phyloP scores from a whole-genome alignment of 768 basidiomycete species.

The Mycena albidolilacea region DNA sequence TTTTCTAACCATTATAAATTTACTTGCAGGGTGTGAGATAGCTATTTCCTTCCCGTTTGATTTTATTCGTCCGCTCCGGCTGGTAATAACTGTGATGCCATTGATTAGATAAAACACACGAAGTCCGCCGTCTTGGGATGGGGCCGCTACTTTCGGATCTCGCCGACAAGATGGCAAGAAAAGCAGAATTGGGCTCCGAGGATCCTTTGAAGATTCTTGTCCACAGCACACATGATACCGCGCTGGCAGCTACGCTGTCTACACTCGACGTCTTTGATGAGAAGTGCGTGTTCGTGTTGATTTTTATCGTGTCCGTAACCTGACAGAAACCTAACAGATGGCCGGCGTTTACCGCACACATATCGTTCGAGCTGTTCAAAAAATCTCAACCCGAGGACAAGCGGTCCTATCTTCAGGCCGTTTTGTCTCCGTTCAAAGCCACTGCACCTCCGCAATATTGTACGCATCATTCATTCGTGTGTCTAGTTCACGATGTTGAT shows the following conservation, averaged over 20 bases:
- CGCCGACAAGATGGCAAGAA: slow-evolving; percentile 72
- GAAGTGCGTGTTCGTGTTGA: slow-evolving; percentile 56
- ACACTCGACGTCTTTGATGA: slow-evolving; percentile 84
- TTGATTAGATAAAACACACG: slow-evolving; percentile 75
- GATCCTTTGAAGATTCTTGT: slow-evolving; percentile 77
- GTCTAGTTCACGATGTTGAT: neutral
- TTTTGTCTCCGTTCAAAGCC: slow-evolving; percentile 57
- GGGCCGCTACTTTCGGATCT: slow-evolving; percentile 80
- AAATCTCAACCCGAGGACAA: slow-evolving; percentile 42
- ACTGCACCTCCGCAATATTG: slow-evolving; percentile 58
- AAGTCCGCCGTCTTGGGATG: slow-evolving; percentile 84
- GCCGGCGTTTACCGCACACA: slow-evolving; percentile 82
- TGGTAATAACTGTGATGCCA: slow-evolving; percentile 9
- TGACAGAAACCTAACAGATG: slow-evolving; percentile 58
- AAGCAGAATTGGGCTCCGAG: slow-evolving; percentile 58
- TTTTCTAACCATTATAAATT: slow-evolving; percentile 32
- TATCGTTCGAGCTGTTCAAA: slow-evolving; percentile 83
- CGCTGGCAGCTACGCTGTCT: slow-evolving; percentile 72
- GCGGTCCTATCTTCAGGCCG: slow-evolving; percentile 51
- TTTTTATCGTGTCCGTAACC: neutral
- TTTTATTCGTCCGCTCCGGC: slow-evolving; percentile 23
- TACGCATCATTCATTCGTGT: slow-evolving; percentile 43
- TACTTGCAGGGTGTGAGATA: slow-evolving; percentile 57
- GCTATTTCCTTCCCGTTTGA: slow-evolving; percentile 31
- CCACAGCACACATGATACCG: slow-evolving; percentile 81